Evolutionary conservation across 371 early-diverging fungal genomes (phyloP).

Genomic region (Lichtheimia ornata): DNA sequence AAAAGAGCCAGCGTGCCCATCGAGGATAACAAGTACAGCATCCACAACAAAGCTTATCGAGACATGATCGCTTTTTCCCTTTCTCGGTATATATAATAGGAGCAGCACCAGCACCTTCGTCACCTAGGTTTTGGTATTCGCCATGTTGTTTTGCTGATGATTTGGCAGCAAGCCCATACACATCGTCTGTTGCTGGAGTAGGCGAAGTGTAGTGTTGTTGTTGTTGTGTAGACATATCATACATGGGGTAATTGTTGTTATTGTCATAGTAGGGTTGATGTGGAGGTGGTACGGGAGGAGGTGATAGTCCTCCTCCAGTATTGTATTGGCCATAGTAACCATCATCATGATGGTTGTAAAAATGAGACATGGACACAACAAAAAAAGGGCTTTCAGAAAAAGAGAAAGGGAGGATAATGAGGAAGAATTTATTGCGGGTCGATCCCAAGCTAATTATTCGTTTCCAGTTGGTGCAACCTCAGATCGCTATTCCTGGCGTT

Average conservation of each 20-base stretch:
- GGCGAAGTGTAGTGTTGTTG: slow-evolving; percentile 3
- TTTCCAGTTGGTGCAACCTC: too few relatives aligned
- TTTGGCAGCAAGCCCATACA: slow-evolving; percentile 5
- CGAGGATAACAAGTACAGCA: slow-evolving; percentile 53
- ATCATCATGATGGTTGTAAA: neutral
- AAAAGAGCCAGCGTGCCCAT: slow-evolving; percentile 47
- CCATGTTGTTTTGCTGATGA: slow-evolving; percentile 5
- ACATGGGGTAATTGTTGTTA: slow-evolving; percentile 11
- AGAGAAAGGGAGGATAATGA: slow-evolving; percentile 11
- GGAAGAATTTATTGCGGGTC: slow-evolving; percentile 1
- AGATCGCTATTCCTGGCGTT: too few relatives aligned
- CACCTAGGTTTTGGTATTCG: slow-evolving; percentile 11
- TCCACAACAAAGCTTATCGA: slow-evolving; percentile 48
- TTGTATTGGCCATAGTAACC: slow-evolving; percentile 16
- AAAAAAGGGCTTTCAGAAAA: slow-evolving; percentile 4
- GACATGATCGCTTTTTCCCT: slow-evolving; percentile 29
- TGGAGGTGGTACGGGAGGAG: slow-evolving; percentile 15
- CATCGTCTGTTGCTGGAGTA: slow-evolving; percentile 13
- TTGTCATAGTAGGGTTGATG: slow-evolving; percentile 4
- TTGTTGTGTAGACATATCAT: slow-evolving; percentile 5
- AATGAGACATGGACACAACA: neutral
- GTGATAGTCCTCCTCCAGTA: neutral
- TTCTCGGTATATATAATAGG: slow-evolving; percentile 7
- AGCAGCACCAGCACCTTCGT: neutral
- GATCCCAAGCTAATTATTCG: too few relatives aligned